Evolutionary conservation across 2,329 filamentous ascomycete species (phyloP).

Genomic region (Aspergillus sp.): DNA sequence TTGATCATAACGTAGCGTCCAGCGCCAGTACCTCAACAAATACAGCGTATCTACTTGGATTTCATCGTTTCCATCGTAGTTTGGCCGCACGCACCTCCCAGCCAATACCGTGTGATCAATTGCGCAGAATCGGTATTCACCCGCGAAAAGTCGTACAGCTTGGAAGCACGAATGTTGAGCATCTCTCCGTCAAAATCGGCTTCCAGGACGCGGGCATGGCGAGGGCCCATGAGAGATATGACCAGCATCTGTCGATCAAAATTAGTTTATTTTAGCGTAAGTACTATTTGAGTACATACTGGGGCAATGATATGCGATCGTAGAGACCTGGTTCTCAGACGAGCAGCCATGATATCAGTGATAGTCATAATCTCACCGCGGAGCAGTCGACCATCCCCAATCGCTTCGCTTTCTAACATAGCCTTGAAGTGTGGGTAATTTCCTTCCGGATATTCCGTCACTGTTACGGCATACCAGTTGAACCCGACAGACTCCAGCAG

Average conservation of each 20-base stretch:
- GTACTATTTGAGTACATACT: neutral
- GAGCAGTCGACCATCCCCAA: conserved; percentile 6
- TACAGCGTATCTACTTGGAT: no score
- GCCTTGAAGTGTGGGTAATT: conserved; percentile 9
- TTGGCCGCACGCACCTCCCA: conserved; percentile 7
- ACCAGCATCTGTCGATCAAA: conserved; percentile 9
- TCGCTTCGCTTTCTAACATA: conserved; percentile 7
- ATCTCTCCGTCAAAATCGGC: conserved; percentile 7
- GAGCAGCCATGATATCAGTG: conserved; percentile 11
- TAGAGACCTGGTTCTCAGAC: conserved; percentile 10
- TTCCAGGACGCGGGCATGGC: conserved; percentile 8
- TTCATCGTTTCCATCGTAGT: neutral
- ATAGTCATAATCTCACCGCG: conserved; percentile 12
- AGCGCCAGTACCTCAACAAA: no score
- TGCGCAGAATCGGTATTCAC: neutral
- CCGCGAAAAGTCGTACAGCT: conserved; percentile 11
- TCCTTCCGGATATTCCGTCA: neutral
- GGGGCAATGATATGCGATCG: conserved; percentile 13
- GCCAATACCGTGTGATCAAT: conserved; percentile 10
- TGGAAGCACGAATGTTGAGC: conserved; percentile 9
- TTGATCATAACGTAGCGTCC: no score
- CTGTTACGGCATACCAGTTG: neutral
- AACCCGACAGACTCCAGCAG: conserved; percentile 2
- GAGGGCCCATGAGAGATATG: conserved; percentile 11
- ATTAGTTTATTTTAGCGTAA: neutral